Percentiles rank a stretch among this genome's conserved stretches.
Evolutionary conservation across 208 protist species (phyloP).

Genomic region (Trypanosoma scelopori): DNA sequence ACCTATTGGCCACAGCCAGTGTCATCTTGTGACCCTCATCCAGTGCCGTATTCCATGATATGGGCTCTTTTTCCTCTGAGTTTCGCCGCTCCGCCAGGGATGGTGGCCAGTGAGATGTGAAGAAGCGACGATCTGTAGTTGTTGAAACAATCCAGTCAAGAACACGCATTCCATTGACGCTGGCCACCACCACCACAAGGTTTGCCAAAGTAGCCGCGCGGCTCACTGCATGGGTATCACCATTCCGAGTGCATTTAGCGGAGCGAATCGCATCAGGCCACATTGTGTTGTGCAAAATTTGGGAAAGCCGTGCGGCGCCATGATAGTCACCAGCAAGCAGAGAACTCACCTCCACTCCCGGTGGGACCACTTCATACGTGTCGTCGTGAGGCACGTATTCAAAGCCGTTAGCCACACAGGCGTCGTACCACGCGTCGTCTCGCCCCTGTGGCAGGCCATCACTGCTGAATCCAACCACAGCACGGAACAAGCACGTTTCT

Average conservation of each 20-base stretch:
- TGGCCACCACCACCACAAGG: slow-evolving; percentile 11
- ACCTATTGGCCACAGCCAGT: slow-evolving; percentile 44
- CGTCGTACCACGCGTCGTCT: slow-evolving; percentile 27
- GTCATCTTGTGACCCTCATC: neutral
- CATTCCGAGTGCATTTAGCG: neutral
- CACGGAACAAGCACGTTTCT: slow-evolving; percentile 31
- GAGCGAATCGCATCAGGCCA: slow-evolving; percentile 33
- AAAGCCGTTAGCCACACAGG: slow-evolving; percentile 37
- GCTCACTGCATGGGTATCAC: neutral
- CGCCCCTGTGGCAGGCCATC: neutral
- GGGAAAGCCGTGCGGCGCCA: slow-evolving; percentile 45
- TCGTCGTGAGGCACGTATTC: slow-evolving; percentile 32
- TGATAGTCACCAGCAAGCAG: slow-evolving; percentile 41
- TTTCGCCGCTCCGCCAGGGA: too few relatives aligned
- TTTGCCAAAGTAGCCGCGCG: neutral
- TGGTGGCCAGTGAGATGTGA: slow-evolving; percentile 6
- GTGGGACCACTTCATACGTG: slow-evolving; percentile 21
- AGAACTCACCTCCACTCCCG: slow-evolving; percentile 19
- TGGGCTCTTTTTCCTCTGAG: neutral
- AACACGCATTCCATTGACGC: slow-evolving; percentile 1
- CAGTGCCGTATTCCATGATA: neutral
- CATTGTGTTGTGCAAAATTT: slow-evolving; percentile 60
- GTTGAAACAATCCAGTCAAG: slow-evolving; percentile 11
- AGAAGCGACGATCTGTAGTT: slow-evolving; percentile 16
- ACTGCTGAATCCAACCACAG: slow-evolving; percentile 30